Conservation (phyloP, 2,329 filamentous ascomycete genomes). For the Claviceps monticola region DNA sequence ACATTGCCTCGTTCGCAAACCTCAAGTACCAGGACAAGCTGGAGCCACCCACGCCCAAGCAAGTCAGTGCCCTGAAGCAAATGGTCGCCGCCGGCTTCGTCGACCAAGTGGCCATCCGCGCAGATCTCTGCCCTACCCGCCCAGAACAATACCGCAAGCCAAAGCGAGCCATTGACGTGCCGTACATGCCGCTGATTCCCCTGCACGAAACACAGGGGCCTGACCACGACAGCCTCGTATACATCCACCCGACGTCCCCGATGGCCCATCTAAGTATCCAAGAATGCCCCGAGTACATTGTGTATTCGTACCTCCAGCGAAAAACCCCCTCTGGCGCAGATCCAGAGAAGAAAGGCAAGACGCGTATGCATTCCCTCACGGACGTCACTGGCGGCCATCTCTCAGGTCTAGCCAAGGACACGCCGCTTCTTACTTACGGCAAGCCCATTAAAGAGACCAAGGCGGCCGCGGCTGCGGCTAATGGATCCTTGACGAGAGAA, state of each 20-base stretch:
- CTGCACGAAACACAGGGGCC: constrained; percentile 30
- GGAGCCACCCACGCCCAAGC: constrained; percentile 46
- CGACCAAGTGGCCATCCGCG: constrained; percentile 85
- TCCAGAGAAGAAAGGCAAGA: constrained; percentile 48
- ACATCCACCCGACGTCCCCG: constrained; percentile 74
- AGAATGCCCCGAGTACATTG: constrained; percentile 74
- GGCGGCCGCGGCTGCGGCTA: constrained; percentile 21
- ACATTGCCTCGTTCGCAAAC: constrained; percentile 52
- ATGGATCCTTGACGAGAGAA: constrained; percentile 41
- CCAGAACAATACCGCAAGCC: constrained; percentile 56
- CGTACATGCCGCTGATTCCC: constrained; percentile 75
- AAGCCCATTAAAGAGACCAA: constrained; percentile 82
- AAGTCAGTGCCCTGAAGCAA: constrained; percentile 71
- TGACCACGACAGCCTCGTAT: constrained; percentile 55
- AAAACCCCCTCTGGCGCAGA: constrained; percentile 37
- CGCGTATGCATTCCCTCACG: constrained; percentile 78
- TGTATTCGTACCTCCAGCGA: constrained; percentile 77
- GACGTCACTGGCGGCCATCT: constrained; percentile 65
- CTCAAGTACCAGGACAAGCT: constrained; percentile 42
- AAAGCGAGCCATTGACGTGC: constrained; percentile 77
- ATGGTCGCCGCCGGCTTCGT: constrained; percentile 88
- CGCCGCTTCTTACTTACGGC: constrained; percentile 68
- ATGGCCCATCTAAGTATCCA: constrained; percentile 54
- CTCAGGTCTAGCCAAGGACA: constrained; percentile 66
- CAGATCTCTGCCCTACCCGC: constrained; percentile 66